A percentile compares a stretch with the other conserved stretches of the same genome.
phyloP scores from a whole-genome alignment of 768 basidiomycete species.

The Crucibulum laeve region DNA sequence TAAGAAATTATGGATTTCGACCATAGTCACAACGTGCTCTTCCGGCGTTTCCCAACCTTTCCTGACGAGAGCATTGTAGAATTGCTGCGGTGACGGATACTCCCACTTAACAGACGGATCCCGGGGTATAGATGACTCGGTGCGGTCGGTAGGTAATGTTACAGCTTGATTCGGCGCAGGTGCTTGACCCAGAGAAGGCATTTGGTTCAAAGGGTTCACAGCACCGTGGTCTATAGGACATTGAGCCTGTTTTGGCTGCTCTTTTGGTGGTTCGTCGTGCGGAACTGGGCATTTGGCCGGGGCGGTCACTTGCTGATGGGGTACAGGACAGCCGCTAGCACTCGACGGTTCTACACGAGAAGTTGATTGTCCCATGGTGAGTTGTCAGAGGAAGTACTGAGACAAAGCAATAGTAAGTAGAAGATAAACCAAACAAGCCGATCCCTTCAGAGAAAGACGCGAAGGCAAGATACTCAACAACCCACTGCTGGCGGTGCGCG shows the following conservation, averaged over 20 bases:
- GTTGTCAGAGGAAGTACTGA: no score
- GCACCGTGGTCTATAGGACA: constrained; percentile 62
- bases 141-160: constrained; percentile 69
- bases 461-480: no score
- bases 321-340: no score
- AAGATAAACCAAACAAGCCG: no score
- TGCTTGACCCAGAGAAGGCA: constrained; percentile 77
- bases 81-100: constrained; percentile 96
- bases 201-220: constrained; percentile 78
- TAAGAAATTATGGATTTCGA: constrained; percentile 96
- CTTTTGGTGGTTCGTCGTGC: no score
- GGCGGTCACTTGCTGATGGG: no score
- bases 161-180: constrained; percentile 53
- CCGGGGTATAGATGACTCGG: constrained; percentile 84
- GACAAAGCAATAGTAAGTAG: no score
- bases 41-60: constrained; percentile 99
- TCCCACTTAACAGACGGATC: constrained; percentile 67
- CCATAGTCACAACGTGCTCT: constrained; percentile 95
- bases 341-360: no score
- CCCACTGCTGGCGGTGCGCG: no score
- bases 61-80: constrained; percentile 92
- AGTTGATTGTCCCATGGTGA: no score
- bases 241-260: constrained; percentile 38
- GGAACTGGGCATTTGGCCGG: no score
- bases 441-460: no score